A percentile compares a stretch with the other conserved stretches of the same genome.
Conservation (phyloP, 1,284 basidiomycete genomes). For the Blastosporella zonata region DNA sequence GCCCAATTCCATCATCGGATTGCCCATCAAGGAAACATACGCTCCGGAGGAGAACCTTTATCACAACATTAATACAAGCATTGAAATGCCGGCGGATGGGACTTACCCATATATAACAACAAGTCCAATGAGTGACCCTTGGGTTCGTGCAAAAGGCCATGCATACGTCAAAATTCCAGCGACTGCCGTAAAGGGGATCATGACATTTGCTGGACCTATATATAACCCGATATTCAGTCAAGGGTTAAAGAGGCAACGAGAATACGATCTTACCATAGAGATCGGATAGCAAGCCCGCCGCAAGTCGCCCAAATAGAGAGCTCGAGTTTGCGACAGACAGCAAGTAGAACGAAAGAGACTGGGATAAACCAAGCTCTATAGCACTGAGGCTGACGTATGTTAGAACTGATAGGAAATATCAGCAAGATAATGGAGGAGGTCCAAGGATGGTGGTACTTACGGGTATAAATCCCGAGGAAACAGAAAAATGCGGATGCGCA, state of each 20-base stretch:
- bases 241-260: neutral
- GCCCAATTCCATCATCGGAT: constrained; percentile 61
- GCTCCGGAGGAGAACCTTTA: constrained; percentile 43
- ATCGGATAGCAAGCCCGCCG: constrained; percentile 37
- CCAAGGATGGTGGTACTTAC: constrained; percentile 27
- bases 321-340: constrained; percentile 46
- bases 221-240: neutral
- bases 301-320: constrained; percentile 41
- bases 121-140: constrained; percentile 41
- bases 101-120: constrained; percentile 51
- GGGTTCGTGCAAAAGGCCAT: constrained; percentile 52
- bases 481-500: constrained; percentile 38
- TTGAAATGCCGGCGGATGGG: neutral
- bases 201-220: constrained; percentile 51
- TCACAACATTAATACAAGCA: neutral
- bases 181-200: constrained; percentile 48
- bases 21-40: constrained; percentile 51
- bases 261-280: constrained; percentile 27
- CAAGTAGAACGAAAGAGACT: constrained; percentile 44
- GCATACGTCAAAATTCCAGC: constrained; percentile 53
- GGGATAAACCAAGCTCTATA: constrained; percentile 34
- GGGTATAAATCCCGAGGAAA: constrained; percentile 59
- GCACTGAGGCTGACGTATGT: constrained; percentile 45
- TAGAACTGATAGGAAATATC: constrained; percentile 30
- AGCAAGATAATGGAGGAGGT: neutral